These are phyloP conservation scores for Colletotrichum sp. DNA, from an alignment of 2,329 filamentous ascomycete genomes.

Conservation along the genomic window DNA sequence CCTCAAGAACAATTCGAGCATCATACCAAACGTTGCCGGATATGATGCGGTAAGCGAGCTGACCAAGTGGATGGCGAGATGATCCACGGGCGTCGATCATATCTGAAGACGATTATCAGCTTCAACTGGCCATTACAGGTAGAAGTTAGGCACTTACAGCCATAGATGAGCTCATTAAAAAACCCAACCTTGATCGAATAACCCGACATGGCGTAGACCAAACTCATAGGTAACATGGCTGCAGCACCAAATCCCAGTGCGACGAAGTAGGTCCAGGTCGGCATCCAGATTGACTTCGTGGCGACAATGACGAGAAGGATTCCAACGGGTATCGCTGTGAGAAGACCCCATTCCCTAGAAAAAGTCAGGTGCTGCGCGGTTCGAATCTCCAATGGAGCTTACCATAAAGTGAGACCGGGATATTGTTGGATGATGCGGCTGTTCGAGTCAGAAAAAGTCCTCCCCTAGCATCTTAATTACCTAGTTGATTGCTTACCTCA, in stretches of 20 bases:
- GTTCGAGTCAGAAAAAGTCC: background rate
- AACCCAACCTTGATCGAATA: constrained; percentile 58
- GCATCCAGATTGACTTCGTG: constrained; percentile 59
- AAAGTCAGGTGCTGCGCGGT: background rate
- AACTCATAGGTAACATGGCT: constrained; percentile 63
- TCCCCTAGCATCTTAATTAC: background rate
- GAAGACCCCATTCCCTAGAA: constrained; percentile 24
- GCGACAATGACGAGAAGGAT: constrained; percentile 53
- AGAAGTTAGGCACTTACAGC: constrained; percentile 24
- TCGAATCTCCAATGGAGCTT: background rate
- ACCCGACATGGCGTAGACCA: constrained; percentile 65
- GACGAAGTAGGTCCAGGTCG: constrained; percentile 64
- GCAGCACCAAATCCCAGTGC: constrained; percentile 58
- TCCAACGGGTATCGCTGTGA: constrained; percentile 20
- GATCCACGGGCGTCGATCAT: constrained; percentile 16
- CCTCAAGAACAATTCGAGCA: constrained; percentile 62
- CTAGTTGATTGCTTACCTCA: background rate
- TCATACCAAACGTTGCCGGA: constrained; percentile 68
- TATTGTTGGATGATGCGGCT: constrained; percentile 59
- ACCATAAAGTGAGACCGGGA: constrained; percentile 41
- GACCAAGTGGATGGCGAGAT: constrained; percentile 47
- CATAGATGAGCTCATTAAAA: constrained; percentile 65
- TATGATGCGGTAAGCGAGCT: constrained; percentile 64
- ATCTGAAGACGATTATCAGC: background rate
- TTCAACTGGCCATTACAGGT: background rate